Conservation (phyloP, 176 grass and related monocot species). For the Triticum monococcum region DNA sequence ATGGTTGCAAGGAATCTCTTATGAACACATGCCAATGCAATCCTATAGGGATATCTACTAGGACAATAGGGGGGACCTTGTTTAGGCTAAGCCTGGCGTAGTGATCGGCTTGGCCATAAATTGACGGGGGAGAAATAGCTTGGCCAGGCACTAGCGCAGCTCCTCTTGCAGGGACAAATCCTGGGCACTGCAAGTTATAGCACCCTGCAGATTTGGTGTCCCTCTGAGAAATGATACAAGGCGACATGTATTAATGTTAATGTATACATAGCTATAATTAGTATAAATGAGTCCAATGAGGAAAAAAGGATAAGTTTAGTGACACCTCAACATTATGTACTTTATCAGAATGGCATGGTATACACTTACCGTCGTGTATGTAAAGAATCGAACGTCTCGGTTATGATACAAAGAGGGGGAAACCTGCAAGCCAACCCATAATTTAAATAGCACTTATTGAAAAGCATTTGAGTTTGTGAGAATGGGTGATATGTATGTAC, state of each 20-base stretch:
- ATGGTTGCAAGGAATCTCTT: neutral
- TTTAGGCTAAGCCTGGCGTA: conserved; percentile 35
- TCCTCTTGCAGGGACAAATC: conserved; percentile 32
- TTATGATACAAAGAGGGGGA: conserved; percentile 14
- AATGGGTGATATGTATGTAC: neutral
- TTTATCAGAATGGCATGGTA: neutral
- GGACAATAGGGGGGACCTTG: neutral
- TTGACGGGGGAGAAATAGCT: conserved; percentile 21
- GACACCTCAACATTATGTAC: no score
- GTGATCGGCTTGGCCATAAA: neutral
- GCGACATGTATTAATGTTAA: neutral
- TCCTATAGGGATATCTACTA: neutral
- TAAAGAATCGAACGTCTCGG: conserved; percentile 41
- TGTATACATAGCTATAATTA: neutral
- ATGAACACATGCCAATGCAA: neutral
- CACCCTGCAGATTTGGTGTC: conserved; percentile 12
- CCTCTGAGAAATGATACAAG: neutral
- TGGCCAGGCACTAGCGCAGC: conserved; percentile 38
- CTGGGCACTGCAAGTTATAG: conserved; percentile 30
- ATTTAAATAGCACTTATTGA: neutral
- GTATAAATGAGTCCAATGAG: neutral
- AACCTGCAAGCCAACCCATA: conserved; percentile 21
- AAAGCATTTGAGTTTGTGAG: neutral
- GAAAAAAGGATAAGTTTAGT: no score
- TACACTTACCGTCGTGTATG: conserved; percentile 38